Percentiles rank a stretch among this genome's conserved stretches.
phyloP scores from a whole-genome alignment of 176 grass and related monocot genomes.

The Oryza glumipatula region DNA sequence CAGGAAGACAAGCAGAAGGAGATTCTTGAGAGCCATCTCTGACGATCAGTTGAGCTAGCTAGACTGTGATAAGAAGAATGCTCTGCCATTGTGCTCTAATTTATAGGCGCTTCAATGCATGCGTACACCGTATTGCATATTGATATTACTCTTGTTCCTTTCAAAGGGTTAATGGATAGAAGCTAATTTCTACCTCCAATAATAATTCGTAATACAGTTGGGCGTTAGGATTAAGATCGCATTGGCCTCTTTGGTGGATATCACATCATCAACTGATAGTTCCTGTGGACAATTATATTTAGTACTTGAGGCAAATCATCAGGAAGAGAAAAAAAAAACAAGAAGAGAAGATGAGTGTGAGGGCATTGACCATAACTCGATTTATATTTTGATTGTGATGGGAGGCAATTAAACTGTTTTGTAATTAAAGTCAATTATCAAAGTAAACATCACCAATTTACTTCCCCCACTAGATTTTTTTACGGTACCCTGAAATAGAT shows the following conservation, averaged over 20 bases:
- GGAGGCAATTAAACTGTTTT: neutral
- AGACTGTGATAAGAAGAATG: neutral
- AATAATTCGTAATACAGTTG: neutral
- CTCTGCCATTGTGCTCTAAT: neutral
- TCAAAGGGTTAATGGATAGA: neutral
- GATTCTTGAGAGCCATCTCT: neutral
- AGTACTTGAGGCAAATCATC: neutral
- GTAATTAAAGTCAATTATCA: neutral
- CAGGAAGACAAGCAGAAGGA: neutral
- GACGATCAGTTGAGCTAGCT: neutral
- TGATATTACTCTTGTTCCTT: neutral
- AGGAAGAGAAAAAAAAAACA: neutral
- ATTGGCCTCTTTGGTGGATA: neutral
- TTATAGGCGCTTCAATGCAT: neutral
- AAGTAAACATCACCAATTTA: neutral
- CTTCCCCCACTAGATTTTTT: no score
- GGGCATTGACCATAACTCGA: no score
- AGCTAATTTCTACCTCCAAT: neutral
- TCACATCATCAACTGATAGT: neutral
- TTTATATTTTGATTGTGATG: neutral
- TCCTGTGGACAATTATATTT: neutral
- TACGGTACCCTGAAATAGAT: no score
- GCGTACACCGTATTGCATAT: neutral
- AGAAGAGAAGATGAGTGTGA: neutral
- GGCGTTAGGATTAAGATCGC: neutral